Percentiles rank a stretch among this genome's conserved stretches.
Conservation (phyloP, 2,329 filamentous ascomycete genomes). For the Rugonectria rugulosa region DNA sequence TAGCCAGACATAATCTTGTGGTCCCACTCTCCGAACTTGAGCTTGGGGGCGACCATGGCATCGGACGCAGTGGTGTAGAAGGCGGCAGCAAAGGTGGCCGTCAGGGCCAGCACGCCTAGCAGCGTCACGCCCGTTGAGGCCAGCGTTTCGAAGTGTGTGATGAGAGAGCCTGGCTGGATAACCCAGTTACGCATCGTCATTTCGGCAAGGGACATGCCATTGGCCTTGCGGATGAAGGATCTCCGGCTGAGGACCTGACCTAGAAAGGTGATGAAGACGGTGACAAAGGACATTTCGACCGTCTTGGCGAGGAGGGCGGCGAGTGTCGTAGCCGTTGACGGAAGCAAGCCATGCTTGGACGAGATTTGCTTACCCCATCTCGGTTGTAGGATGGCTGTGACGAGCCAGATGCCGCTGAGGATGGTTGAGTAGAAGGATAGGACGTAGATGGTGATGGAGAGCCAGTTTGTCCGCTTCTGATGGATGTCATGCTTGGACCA, state of each 20-base stretch:
- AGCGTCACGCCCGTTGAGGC: conserved; percentile 69
- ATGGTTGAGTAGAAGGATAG: conserved; percentile 69
- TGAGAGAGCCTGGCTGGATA: conserved; percentile 73
- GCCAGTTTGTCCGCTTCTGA: conserved; percentile 51
- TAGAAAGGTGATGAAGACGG: conserved; percentile 76
- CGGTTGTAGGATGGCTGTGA: conserved; percentile 67
- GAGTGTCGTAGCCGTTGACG: conserved; percentile 71
- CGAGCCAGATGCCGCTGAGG: conserved; percentile 71
- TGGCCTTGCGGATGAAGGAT: conserved; percentile 66
- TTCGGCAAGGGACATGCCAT: conserved; percentile 77
- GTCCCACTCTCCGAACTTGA: conserved; percentile 66
- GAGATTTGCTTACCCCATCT: conserved; percentile 67
- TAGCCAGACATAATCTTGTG: conserved; percentile 58
- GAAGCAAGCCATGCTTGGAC: conserved; percentile 59
- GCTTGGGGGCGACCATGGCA: conserved; percentile 76
- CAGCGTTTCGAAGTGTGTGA: conserved; percentile 73
- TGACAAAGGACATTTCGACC: conserved; percentile 80
- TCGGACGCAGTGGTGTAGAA: conserved; percentile 82
- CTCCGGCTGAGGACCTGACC: conserved; percentile 78
- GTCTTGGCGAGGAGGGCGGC: conserved; percentile 77
- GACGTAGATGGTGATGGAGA: conserved; percentile 55
- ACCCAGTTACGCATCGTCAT: conserved; percentile 80
- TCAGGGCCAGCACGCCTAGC: conserved; percentile 69
- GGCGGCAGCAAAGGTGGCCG: conserved; percentile 70
- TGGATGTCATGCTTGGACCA: conserved; percentile 43